Percentiles rank a stretch among this genome's conserved stretches.
Evolutionary conservation across 176 grass and related monocot species (phyloP).

Genomic region (Cenchrus americanus): DNA sequence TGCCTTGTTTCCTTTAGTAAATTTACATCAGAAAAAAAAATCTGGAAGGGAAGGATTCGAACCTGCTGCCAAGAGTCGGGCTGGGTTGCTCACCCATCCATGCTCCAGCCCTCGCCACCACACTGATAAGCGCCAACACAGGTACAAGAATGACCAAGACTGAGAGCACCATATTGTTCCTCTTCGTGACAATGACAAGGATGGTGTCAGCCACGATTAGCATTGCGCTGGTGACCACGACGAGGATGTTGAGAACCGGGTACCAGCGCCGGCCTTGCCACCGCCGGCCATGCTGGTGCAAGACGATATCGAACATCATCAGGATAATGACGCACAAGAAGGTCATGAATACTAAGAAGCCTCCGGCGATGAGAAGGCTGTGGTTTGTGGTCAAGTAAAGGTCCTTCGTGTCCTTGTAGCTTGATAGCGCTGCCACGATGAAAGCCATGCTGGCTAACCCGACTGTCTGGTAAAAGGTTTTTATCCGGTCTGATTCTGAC

Average conservation of each 20-base stretch:
- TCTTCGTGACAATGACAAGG: neutral
- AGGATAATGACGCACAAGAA: neutral
- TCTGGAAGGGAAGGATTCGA: too few species aligned
- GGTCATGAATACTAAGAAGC: constrained; percentile 1
- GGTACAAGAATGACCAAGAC: neutral
- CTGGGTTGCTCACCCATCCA: neutral
- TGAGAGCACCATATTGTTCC: neutral
- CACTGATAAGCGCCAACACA: neutral
- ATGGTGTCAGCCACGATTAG: neutral
- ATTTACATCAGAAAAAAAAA: too few species aligned
- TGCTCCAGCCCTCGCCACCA: neutral
- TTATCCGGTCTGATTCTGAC: constrained; percentile 1
- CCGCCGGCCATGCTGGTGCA: neutral
- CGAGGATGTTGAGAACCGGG: neutral
- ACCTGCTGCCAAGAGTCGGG: neutral
- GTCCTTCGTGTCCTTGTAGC: constrained; percentile 36
- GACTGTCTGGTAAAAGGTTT: constrained; percentile 22
- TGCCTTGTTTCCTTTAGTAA: too few species aligned
- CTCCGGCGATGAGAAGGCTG: constrained; percentile 8
- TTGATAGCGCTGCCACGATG: neutral
- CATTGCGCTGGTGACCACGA: neutral
- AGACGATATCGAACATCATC: constrained; percentile 11
- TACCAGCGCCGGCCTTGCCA: neutral
- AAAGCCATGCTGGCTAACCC: too few species aligned
- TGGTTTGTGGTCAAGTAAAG: constrained; percentile 19